These are phyloP conservation scores for Aspergillus terreus DNA, from an alignment of 2,329 filamentous ascomycete species.

Conservation along the genomic window DNA sequence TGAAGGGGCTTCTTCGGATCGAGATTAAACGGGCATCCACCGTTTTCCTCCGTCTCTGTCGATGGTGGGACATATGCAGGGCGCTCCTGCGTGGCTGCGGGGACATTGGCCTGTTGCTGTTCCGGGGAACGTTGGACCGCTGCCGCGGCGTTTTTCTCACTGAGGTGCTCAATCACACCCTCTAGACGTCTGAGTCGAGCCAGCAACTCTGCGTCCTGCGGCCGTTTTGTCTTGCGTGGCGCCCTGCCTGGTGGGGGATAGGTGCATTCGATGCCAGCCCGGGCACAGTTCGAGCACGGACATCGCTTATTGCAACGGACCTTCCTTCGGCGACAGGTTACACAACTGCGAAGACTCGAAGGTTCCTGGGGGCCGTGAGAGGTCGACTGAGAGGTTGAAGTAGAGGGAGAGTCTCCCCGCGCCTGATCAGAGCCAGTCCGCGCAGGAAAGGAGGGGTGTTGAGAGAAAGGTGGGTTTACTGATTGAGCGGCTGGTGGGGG, in stretches of 20 bases:
- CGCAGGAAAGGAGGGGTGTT: constrained; percentile 1
- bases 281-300: constrained; percentile 47
- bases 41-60: neutral
- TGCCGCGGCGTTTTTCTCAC: constrained; percentile 40
- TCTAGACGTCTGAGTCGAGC: constrained; percentile 57
- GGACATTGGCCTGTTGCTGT: constrained; percentile 5
- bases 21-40: constrained; percentile 13
- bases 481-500: constrained; percentile 7
- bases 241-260: constrained; percentile 60
- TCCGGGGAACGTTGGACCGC: constrained; percentile 7
- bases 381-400: constrained; percentile 1
- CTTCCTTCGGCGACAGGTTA: constrained; percentile 46
- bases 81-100: neutral
- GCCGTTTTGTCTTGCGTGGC: constrained; percentile 56
- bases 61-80: neutral
- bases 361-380: constrained; percentile 15
- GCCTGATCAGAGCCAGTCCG: constrained; percentile 3
- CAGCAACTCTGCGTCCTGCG: constrained; percentile 57
- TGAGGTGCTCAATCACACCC: constrained; percentile 58
- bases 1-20: constrained; percentile 20
- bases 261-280: constrained; percentile 56
- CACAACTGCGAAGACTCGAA: constrained; percentile 41
- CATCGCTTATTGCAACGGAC: constrained; percentile 48
- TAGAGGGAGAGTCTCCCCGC: constrained; percentile 3
- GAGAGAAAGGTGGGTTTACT: constrained; percentile 1